Conservation (phyloP, 768 basidiomycete genomes). For the Lactifluus subvellereus region DNA sequence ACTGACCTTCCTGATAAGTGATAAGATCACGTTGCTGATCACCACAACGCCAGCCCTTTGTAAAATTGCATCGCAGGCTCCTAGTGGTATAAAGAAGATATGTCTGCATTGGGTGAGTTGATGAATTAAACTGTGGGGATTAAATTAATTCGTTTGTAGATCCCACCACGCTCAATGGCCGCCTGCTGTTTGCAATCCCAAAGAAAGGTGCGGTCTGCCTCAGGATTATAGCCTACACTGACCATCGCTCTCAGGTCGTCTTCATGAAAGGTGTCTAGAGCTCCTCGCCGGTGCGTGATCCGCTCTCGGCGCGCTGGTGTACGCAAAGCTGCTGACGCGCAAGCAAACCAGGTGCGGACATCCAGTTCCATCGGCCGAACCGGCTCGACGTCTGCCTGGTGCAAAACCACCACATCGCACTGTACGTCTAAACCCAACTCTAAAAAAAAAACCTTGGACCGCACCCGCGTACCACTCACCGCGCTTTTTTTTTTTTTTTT, state of each 20-base stretch:
- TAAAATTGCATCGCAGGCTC: neutral
- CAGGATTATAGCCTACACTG: neutral
- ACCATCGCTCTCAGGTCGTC: conserved; percentile 49
- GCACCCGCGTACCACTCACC: too few relatives aligned
- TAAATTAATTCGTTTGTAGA: conserved; percentile 36
- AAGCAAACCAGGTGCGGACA: conserved; percentile 69
- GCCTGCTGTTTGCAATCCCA: conserved; percentile 90
- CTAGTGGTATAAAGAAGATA: neutral
- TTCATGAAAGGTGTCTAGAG: conserved; percentile 86
- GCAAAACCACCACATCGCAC: conserved; percentile 86
- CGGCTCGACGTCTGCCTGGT: conserved; percentile 92
- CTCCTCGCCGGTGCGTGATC: conserved; percentile 62
- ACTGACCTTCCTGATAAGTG: neutral
- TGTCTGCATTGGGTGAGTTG: conserved; percentile 7
- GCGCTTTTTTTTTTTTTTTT: too few relatives aligned
- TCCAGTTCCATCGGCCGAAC: conserved; percentile 84
- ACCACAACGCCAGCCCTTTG: neutral
- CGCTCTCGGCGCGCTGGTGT: neutral
- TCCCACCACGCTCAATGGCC: conserved; percentile 73
- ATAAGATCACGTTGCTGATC: neutral
- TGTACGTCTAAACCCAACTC: conserved; percentile 46
- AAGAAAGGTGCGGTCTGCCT: conserved; percentile 73
- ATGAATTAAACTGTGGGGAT: neutral
- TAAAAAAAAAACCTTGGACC: too few relatives aligned
- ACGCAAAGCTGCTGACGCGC: neutral